Conservation (phyloP, 2,329 filamentous ascomycete species). For the Epichloe elymi region DNA sequence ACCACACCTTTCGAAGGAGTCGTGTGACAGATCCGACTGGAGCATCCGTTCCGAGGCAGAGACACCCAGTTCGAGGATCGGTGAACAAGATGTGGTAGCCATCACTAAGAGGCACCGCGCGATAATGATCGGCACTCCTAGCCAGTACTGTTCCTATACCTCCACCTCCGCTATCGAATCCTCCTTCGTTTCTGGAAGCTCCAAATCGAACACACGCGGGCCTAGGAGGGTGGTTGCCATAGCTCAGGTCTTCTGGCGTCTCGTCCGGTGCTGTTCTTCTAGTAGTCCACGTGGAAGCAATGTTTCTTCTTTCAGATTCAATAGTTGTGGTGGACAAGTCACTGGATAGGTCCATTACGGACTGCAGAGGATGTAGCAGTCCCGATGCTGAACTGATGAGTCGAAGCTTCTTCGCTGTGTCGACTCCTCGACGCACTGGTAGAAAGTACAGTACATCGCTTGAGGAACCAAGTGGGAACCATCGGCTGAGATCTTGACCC, state of each 20-base stretch:
- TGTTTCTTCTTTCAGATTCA: slow-evolving; percentile 9
- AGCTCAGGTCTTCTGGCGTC: not conserved
- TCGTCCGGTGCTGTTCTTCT: slow-evolving; percentile 2
- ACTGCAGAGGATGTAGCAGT: slow-evolving; percentile 12
- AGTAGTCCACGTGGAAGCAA: slow-evolving; percentile 7
- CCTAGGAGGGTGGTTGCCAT: not conserved
- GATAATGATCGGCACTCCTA: slow-evolving; percentile 44
- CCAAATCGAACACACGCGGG: not conserved
- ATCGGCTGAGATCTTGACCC: slow-evolving; percentile 35
- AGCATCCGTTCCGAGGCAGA: slow-evolving; percentile 50
- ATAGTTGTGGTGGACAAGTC: slow-evolving; percentile 13
- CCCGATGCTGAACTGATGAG: slow-evolving; percentile 47
- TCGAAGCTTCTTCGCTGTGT: slow-evolving; percentile 43
- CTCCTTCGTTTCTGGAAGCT: not conserved
- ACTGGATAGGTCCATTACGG: slow-evolving; percentile 10
- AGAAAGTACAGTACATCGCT: slow-evolving; percentile 48
- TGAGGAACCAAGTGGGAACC: slow-evolving; percentile 40
- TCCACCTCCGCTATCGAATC: not conserved
- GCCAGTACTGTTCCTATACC: slow-evolving; percentile 20
- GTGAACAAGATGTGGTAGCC: slow-evolving; percentile 52
- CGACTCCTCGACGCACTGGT: slow-evolving; percentile 32
- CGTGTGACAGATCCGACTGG: slow-evolving; percentile 36
- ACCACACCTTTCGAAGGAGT: slow-evolving; percentile 45
- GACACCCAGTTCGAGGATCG: slow-evolving; percentile 39
- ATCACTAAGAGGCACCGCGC: slow-evolving; percentile 51